Conservation (phyloP, 345 rosid genomes). For the Linum lewisii region DNA sequence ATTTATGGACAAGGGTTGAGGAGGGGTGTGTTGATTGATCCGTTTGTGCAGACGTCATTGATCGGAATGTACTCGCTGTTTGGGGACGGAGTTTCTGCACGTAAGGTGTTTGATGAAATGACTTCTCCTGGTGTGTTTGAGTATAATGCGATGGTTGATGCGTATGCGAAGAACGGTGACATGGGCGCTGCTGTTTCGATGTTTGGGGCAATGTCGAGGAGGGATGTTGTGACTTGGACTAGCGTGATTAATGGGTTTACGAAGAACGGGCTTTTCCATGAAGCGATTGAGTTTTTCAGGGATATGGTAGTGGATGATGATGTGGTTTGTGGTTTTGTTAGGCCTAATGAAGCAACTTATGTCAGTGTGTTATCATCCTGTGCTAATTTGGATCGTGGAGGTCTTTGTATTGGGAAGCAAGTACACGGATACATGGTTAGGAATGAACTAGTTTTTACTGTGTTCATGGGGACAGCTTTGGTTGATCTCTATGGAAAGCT, state of each 20-base stretch:
- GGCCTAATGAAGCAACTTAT: slow-evolving; percentile 62
- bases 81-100: slow-evolving; percentile 23
- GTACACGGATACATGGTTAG: slow-evolving; percentile 45
- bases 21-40: slow-evolving; percentile 42
- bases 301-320: slow-evolving; percentile 31
- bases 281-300: slow-evolving; percentile 35
- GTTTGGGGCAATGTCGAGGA: slow-evolving; percentile 37
- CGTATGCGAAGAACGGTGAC: slow-evolving; percentile 47
- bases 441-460: slow-evolving; percentile 27
- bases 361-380: slow-evolving; percentile 52
- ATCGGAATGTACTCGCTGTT: slow-evolving; percentile 30
- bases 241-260: slow-evolving; percentile 53
- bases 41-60: slow-evolving; percentile 49
- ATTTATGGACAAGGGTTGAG: slow-evolving; percentile 45
- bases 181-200: slow-evolving; percentile 38
- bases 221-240: slow-evolving; percentile 70
- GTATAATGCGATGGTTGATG: slow-evolving; percentile 51
- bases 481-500: slow-evolving; percentile 59
- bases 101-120: slow-evolving; percentile 51
- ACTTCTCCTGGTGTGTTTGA: slow-evolving; percentile 35
- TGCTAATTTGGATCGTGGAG: slow-evolving; percentile 37
- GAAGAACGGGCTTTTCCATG: slow-evolving; percentile 26
- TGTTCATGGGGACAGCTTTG: slow-evolving; percentile 44
- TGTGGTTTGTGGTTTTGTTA: slow-evolving; percentile 13
- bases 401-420: slow-evolving; percentile 44